A percentile compares a stretch with the other conserved stretches of the same genome.
Evolutionary conservation across 192 early-diverging fungal genomes (phyloP).

Genomic region (Coemansia sp.): DNA sequence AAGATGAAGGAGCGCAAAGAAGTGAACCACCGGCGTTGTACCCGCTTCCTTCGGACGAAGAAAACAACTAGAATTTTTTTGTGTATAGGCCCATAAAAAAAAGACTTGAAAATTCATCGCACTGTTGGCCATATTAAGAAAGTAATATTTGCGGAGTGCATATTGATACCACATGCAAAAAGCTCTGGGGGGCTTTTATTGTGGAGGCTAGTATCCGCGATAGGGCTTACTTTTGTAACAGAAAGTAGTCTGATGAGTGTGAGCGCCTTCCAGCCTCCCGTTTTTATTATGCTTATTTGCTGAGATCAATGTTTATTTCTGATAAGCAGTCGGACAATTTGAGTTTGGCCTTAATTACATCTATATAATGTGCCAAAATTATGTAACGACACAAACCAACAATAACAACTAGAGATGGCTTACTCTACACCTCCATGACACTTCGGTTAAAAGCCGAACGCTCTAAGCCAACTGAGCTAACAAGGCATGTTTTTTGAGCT

Average conservation of each 20-base stretch:
- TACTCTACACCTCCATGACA: constrained; percentile 18
- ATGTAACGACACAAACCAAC: constrained; percentile 16
- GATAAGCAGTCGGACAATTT: constrained; percentile 19
- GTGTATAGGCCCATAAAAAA: constrained; percentile 5
- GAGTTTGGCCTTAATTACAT: constrained; percentile 22
- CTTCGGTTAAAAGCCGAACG: constrained; percentile 37
- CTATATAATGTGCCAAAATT: constrained; percentile 26
- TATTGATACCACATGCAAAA: background rate
- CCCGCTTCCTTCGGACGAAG: constrained; percentile 42
- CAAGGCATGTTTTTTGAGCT: constrained; percentile 2
- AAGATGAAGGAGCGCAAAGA: constrained; percentile 3
- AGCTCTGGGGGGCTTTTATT: background rate
- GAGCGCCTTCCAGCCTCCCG: constrained; percentile 16
- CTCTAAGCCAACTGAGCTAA: constrained; percentile 34
- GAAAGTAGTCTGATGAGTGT: constrained; percentile 7
- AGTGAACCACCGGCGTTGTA: constrained; percentile 38
- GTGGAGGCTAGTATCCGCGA: constrained; percentile 27
- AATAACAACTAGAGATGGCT: too few species aligned
- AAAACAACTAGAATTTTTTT: background rate
- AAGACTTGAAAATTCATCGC: background rate
- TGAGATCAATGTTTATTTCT: background rate
- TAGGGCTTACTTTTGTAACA: background rate
- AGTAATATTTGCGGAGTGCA: background rate
- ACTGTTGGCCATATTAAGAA: background rate
- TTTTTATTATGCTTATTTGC: constrained; percentile 8